Conservation (phyloP, 1,284 basidiomycete genomes). For the Trichosporon ovoides region DNA sequence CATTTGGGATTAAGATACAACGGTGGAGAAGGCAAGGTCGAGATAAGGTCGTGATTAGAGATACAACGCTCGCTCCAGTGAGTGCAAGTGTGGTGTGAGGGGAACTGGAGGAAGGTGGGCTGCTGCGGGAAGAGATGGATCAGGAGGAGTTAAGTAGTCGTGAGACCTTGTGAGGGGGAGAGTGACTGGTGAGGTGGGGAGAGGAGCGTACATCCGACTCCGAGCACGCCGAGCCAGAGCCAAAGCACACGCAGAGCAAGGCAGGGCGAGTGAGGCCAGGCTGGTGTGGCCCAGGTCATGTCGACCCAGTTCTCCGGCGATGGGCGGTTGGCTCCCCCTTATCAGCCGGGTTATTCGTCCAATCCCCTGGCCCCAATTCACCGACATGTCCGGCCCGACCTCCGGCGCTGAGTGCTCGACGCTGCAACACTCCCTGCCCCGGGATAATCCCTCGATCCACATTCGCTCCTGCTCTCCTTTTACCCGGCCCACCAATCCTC, state of each 20-base stretch:
- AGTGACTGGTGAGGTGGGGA: background rate
- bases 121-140: too few species aligned
- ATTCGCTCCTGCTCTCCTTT: background rate
- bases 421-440: too few species aligned
- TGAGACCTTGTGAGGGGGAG: background rate
- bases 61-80: background rate
- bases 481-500: conserved; percentile 2
- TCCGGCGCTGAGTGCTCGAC: background rate
- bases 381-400: background rate
- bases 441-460: background rate
- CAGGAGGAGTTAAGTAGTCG: background rate
- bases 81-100: background rate
- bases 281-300: too few species aligned
- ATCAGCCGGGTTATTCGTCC: background rate
- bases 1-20: conserved; percentile 5
- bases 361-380: background rate
- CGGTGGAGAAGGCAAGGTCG: background rate
- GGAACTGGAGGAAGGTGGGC: background rate
- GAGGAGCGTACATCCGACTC: background rate
- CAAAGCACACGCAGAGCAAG: background rate
- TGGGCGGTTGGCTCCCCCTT: background rate
- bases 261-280: too few species aligned
- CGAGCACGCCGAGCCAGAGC: background rate
- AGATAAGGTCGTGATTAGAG: background rate
- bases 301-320: background rate